phyloP scores from a whole-genome alignment of 345 rosid species.

The Trapa incisa region DNA sequence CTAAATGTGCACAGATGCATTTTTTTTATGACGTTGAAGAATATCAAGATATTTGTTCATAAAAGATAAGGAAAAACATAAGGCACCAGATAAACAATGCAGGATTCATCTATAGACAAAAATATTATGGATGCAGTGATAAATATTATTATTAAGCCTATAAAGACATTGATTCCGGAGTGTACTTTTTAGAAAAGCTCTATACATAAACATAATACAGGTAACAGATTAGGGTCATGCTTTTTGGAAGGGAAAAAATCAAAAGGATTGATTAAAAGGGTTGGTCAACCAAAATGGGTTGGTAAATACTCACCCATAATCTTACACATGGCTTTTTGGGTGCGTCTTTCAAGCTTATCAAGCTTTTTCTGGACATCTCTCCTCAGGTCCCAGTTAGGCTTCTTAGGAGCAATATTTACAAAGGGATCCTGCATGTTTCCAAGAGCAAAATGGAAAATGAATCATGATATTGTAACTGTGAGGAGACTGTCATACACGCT shows the following conservation, averaged over 20 bases:
- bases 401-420: slow-evolving; percentile 92
- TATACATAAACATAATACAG: not conserved
- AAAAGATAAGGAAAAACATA: too few species aligned
- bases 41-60: too few species aligned
- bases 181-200: not conserved
- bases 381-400: slow-evolving; percentile 92
- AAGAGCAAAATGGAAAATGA: not conserved
- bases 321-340: slow-evolving; percentile 66
- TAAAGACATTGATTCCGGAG: not conserved
- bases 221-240: not conserved
- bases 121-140: not conserved
- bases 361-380: slow-evolving; percentile 95
- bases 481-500: not conserved
- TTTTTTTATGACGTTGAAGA: too few species aligned
- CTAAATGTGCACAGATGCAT: too few species aligned
- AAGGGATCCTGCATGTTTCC: slow-evolving; percentile 59
- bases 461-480: not conserved
- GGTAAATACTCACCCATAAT: slow-evolving; percentile 55
- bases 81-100: not conserved
- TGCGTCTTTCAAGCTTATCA: slow-evolving; percentile 82
- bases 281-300: not conserved
- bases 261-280: too few species aligned
- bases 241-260: not conserved
- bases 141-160: not conserved
- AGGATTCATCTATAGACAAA: not conserved